These are phyloP conservation scores for Globisporangium camurandrum DNA, from an alignment of 352 stramenopile species.

Conservation along the genomic window DNA sequence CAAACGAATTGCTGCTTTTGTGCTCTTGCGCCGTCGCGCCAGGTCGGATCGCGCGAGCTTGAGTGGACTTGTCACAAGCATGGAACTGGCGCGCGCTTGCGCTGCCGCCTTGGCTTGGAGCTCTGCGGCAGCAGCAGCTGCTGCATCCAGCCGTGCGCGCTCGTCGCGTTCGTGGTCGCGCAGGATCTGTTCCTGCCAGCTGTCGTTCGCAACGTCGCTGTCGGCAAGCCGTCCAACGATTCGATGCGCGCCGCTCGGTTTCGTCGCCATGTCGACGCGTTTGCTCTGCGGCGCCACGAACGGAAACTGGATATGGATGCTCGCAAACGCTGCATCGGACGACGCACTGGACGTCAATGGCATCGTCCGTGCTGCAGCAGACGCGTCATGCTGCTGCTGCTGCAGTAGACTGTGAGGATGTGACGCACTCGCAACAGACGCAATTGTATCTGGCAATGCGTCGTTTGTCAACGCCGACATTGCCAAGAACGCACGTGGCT, in stretches of 20 bases:
- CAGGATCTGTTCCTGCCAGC: slow-evolving; percentile 4
- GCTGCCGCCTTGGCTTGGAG: background rate
- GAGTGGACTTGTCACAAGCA: no score
- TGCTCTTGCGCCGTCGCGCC: background rate
- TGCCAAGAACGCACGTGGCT: slow-evolving; percentile 13
- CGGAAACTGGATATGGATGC: slow-evolving; percentile 58
- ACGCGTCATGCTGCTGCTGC: background rate
- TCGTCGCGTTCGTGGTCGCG: slow-evolving; percentile 15
- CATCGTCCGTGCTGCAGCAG: no score
- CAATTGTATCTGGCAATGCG: background rate
- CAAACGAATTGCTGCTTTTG: background rate
- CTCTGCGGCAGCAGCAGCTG: background rate
- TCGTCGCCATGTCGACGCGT: slow-evolving; percentile 12
- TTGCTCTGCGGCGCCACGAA: slow-evolving; percentile 26
- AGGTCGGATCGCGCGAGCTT: background rate
- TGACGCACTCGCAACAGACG: background rate
- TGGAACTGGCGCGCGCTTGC: background rate
- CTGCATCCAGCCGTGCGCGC: background rate
- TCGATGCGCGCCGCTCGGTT: background rate
- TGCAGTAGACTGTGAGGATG: background rate
- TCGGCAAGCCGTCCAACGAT: background rate
- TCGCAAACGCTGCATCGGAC: slow-evolving; percentile 19
- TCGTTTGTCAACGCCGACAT: slow-evolving; percentile 11
- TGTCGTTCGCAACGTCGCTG: background rate
- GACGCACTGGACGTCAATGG: no score